Evolutionary conservation across 2,329 filamentous ascomycete species (phyloP).

Genomic region (Parastagonospora avenae): DNA sequence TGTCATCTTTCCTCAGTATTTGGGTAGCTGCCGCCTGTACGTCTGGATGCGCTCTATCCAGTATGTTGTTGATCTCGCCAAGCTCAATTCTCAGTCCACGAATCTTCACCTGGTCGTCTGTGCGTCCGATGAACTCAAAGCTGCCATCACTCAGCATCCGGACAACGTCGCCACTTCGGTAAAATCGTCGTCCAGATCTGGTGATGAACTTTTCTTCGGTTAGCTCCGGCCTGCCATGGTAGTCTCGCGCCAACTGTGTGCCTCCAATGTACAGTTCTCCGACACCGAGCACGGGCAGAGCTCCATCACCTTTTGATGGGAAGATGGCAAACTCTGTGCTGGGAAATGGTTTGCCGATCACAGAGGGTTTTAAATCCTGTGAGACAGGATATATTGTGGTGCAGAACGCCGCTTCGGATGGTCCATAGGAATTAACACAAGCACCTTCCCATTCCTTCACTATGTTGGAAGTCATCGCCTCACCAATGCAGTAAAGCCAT

Average conservation of each 20-base stretch:
- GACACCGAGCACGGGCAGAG: constrained; percentile 46
- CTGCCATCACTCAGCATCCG: constrained; percentile 45
- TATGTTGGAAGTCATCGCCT: constrained; percentile 49
- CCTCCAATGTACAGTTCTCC: constrained; percentile 56
- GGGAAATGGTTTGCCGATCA: constrained; percentile 51
- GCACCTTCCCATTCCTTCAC: constrained; percentile 45
- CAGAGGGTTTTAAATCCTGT: constrained; percentile 37
- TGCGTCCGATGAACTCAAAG: constrained; percentile 48
- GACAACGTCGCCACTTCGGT: constrained; percentile 47
- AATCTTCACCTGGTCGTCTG: constrained; percentile 50
- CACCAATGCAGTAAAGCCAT: constrained; percentile 53
- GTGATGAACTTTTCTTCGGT: constrained; percentile 39
- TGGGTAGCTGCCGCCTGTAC: constrained; percentile 36
- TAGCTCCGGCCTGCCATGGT: constrained; percentile 44
- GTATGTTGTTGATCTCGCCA: constrained; percentile 44
- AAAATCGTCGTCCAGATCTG: constrained; percentile 39
- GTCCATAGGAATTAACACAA: constrained; percentile 54
- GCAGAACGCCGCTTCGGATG: constrained; percentile 52
- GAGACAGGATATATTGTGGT: constrained; percentile 48
- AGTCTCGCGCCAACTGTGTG: constrained; percentile 53
- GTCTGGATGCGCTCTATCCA: constrained; percentile 26
- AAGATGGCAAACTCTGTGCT: constrained; percentile 49
- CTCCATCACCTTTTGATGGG: constrained; percentile 30
- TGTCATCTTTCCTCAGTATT: constrained; percentile 32
- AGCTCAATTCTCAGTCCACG: constrained; percentile 46